These are phyloP conservation scores for Fomitopsis serialis DNA, from an alignment of 768 basidiomycete species.

Conservation along the genomic window DNA sequence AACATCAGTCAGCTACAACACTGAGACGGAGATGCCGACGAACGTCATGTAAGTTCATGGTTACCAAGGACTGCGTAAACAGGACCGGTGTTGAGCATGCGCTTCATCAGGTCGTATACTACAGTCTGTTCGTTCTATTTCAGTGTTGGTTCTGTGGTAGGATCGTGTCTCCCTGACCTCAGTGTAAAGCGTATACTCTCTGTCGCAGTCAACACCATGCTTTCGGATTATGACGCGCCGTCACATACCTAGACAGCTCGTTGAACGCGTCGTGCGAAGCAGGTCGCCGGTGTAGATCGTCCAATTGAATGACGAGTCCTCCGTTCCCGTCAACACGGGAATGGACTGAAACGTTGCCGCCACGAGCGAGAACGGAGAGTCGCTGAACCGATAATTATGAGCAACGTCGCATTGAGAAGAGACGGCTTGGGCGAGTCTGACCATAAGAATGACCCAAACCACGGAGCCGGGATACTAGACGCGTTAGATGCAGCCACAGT, in stretches of 20 bases:
- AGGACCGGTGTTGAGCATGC: constrained; percentile 56
- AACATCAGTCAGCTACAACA: background rate
- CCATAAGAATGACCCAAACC: constrained; percentile 64
- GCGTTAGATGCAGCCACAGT: background rate
- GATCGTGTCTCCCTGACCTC: constrained; percentile 38
- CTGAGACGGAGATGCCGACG: constrained; percentile 26
- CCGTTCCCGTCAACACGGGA: constrained; percentile 57
- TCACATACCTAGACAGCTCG: constrained; percentile 50
- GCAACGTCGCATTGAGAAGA: background rate
- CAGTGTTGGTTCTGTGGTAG: background rate
- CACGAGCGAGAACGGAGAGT: constrained; percentile 57
- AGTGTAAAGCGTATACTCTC: constrained; percentile 54
- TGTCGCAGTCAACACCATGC: constrained; percentile 15
- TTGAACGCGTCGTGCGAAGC: constrained; percentile 67
- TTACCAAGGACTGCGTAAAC: constrained; percentile 74
- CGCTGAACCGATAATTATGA: constrained; percentile 31
- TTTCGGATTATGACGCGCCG: background rate
- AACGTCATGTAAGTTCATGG: constrained; percentile 68
- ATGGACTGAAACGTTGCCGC: constrained; percentile 61
- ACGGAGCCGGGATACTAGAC: constrained; percentile 55
- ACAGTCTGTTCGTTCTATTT: constrained; percentile 39
- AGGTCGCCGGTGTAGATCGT: constrained; percentile 71
- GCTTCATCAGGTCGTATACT: constrained; percentile 62
- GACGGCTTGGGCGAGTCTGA: background rate
- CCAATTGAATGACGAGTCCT: constrained; percentile 56